Evolutionary conservation across 2,329 filamentous ascomycete species (phyloP), one percentile per base, ranked within the genome.

Genomic region (Curvularia verruculosa): DNA sequence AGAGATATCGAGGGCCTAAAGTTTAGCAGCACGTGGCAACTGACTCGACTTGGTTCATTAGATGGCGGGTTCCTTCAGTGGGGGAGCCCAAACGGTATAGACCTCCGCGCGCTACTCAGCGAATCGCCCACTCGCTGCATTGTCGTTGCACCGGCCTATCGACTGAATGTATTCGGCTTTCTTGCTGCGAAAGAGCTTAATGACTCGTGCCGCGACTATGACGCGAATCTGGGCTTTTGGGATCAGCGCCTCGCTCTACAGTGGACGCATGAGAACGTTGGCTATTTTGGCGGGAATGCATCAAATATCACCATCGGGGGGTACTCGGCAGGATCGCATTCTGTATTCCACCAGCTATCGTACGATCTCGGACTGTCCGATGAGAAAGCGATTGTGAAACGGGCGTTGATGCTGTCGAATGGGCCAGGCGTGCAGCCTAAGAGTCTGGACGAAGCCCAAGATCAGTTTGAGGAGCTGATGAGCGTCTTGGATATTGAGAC

Each of bases 51-150:
- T 21, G 54, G 37, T 13, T 36, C 37, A 50, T 21, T n/a, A 81
- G 80, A 84, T 61, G 82, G 82, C 29, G 84, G 84, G 3, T 87
- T 84, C 66, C 75, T 87, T 21, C 84, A 87, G 71, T 82, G 81
- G 56, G 84, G 84, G 19, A 76, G 70, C 9, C 78, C 84, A 0
- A 85, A 85, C 59, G 74, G 76, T 23, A 72, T 77, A 24, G 77
- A 80, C 46, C 69, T 80, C 1, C 75, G 76, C 3, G 76, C 77
- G 1, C 72, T 86, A 40, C 69, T 86, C 6, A 77, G 75, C 36
- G 81, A 84, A 48, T 82, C 82, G 0, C 75, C 79, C 7, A 63
- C 57, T 23, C 64, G 64, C 46, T 80, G 79, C 51, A 81, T 86
- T 41, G 66, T 85, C 29, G 82, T 86, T 3, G 77, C 80, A 62